phyloP scores from a whole-genome alignment of 352 stramenopile genomes.

The Discostella stelligera region DNA sequence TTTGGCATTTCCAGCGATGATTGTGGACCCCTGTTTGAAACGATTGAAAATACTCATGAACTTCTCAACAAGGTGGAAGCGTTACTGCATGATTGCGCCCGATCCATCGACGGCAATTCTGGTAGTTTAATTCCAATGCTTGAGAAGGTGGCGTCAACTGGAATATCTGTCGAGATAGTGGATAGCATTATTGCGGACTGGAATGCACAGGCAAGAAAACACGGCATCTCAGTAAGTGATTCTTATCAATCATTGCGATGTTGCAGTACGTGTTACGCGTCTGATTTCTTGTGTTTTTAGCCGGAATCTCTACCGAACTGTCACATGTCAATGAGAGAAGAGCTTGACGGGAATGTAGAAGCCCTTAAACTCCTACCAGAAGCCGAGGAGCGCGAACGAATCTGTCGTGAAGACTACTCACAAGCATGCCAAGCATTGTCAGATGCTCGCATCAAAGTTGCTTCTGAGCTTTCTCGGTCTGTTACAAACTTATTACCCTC shows the following conservation, averaged over 20 bases:
- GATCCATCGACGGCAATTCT: constrained; percentile 64
- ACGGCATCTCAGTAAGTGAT: constrained; percentile 64
- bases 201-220: constrained; percentile 80
- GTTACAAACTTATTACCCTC: constrained; percentile 62
- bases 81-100: constrained; percentile 56
- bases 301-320: constrained; percentile 68
- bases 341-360: constrained; percentile 78
- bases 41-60: constrained; percentile 72
- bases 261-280: neutral
- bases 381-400: constrained; percentile 59
- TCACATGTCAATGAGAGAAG: constrained; percentile 66
- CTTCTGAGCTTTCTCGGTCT: constrained; percentile 52
- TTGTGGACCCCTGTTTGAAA: constrained; percentile 37
- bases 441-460: constrained; percentile 52
- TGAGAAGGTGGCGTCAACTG: constrained; percentile 41
- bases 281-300: constrained; percentile 5
- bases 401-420: constrained; percentile 54
- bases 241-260: constrained; percentile 5
- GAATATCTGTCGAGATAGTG: constrained; percentile 68
- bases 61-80: constrained; percentile 70
- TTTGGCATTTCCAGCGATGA: constrained; percentile 44
- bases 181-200: constrained; percentile 76
- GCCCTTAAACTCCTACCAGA: constrained; percentile 66
- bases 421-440: constrained; percentile 57
- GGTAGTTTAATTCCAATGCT: constrained; percentile 59